Conservation (phyloP, 2,329 filamentous ascomycete genomes). For the Colletotrichum agaves region DNA sequence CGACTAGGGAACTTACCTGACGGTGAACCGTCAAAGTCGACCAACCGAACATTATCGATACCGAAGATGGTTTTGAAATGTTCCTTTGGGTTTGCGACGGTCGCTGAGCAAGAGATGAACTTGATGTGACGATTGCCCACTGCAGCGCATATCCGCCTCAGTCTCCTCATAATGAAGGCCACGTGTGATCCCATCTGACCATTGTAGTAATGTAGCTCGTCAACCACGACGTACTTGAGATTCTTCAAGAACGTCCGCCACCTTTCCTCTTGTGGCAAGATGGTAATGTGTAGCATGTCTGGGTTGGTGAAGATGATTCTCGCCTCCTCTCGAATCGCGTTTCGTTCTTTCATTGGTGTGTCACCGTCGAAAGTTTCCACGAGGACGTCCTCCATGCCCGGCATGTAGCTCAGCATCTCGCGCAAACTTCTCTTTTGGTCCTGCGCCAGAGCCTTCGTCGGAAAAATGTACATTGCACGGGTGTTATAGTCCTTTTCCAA, state of each 20-base stretch:
- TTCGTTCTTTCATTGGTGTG: conserved; percentile 83
- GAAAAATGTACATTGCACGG: conserved; percentile 97
- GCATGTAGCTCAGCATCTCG: conserved; percentile 84
- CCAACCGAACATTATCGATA: conserved; percentile 80
- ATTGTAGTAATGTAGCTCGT: conserved; percentile 96
- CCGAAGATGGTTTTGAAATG: conserved; percentile 98
- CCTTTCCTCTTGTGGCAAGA: conserved; percentile 88
- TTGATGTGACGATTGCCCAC: conserved; percentile 86
- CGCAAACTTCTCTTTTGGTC: conserved; percentile 91
- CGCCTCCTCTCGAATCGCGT: conserved; percentile 85
- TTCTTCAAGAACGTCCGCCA: conserved; percentile 93
- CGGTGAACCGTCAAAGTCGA: conserved; percentile 93
- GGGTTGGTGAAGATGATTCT: conserved; percentile 97
- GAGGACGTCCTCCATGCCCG: conserved; percentile 76
- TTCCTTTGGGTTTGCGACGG: conserved; percentile 88
- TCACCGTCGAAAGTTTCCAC: conserved; percentile 98
- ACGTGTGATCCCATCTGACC: conserved; percentile 94
- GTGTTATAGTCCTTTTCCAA: conserved; percentile 81
- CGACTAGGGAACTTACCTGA: conserved; percentile 53
- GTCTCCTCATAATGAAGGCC: conserved; percentile 90
- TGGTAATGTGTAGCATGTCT: conserved; percentile 96
- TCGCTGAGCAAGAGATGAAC: conserved; percentile 97
- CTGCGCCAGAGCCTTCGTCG: conserved; percentile 95
- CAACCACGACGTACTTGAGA: conserved; percentile 88
- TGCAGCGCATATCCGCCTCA: conserved; percentile 88